These are phyloP conservation scores for Cytospora piceicola DNA, from an alignment of 2,329 filamentous ascomycete species.

Conservation along the genomic window DNA sequence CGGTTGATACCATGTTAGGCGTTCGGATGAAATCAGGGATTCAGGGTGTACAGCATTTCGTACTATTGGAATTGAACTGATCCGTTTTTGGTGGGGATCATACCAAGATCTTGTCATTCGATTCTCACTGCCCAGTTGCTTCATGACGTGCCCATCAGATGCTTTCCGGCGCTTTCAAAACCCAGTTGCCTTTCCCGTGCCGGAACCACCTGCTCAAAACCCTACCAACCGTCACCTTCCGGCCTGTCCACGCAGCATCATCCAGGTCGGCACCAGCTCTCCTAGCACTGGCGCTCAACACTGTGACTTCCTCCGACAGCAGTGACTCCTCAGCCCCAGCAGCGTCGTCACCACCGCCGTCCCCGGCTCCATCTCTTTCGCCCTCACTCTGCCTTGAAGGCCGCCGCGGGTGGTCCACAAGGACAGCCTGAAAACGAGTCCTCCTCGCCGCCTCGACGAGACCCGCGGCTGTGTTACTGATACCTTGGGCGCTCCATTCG, in stretches of 20 bases:
- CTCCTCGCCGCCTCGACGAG: slow-evolving; percentile 64
- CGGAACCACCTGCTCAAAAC: slow-evolving; percentile 70
- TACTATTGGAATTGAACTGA: slow-evolving; percentile 22
- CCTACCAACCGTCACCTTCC: slow-evolving; percentile 59
- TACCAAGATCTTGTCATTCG: too few species aligned
- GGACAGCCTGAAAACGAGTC: slow-evolving; percentile 47
- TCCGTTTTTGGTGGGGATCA: neutral
- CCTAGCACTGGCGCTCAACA: slow-evolving; percentile 61
- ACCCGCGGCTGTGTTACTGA: slow-evolving; percentile 64
- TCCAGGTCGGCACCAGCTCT: slow-evolving; percentile 47
- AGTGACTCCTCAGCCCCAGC: slow-evolving; percentile 35
- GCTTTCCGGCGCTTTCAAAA: slow-evolving; percentile 19
- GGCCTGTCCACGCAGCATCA: slow-evolving; percentile 60
- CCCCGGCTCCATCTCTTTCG: slow-evolving; percentile 28
- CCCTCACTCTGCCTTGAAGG: slow-evolving; percentile 29
- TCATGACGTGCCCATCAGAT: neutral
- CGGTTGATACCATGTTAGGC: slow-evolving; percentile 30
- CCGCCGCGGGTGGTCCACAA: slow-evolving; percentile 54
- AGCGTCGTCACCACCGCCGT: neutral
- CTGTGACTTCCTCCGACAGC: slow-evolving; percentile 58
- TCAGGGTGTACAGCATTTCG: neutral
- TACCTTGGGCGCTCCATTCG: slow-evolving; percentile 76
- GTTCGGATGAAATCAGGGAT: slow-evolving; percentile 23
- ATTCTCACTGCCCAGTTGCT: neutral
- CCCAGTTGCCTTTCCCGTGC: slow-evolving; percentile 49